These are phyloP conservation scores for Candida ovalis DNA, from an alignment of 805 yeast species.

Conservation along the genomic window DNA sequence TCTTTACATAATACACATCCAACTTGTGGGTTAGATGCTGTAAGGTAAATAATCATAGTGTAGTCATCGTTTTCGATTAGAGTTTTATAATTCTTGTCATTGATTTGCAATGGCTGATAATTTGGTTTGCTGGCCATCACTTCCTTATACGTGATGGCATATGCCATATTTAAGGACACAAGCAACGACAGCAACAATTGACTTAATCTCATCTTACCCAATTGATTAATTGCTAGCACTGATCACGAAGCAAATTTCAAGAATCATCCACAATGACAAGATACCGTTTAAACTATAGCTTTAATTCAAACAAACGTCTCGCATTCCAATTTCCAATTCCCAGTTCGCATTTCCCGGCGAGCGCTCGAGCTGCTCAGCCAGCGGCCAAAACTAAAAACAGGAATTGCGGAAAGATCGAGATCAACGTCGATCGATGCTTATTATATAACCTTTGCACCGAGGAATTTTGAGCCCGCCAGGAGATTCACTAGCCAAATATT, in stretches of 20 bases:
- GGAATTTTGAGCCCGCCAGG: no score
- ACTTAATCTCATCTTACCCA: constrained; percentile 1
- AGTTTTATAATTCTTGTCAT: constrained; percentile 52
- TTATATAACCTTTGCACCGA: no score
- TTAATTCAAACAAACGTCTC: no score
- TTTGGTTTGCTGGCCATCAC: constrained; percentile 11
- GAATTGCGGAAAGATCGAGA: no score
- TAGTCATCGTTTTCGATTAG: constrained; percentile 62
- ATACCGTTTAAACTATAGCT: no score
- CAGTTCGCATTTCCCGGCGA: no score
- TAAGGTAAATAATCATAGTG: constrained; percentile 60
- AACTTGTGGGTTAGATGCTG: constrained; percentile 70
- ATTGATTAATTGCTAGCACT: background rate
- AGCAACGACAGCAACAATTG: constrained; percentile 4
- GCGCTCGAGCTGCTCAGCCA: no score
- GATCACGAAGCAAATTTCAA: background rate
- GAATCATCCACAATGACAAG: no score
- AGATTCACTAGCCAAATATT: background rate
- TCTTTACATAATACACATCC: constrained; percentile 75
- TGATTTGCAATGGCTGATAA: constrained; percentile 32
- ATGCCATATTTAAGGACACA: constrained; percentile 8
- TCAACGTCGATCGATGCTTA: no score
- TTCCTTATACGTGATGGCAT: constrained; percentile 19
- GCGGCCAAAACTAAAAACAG: background rate
- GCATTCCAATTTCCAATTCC: no score